A percentile compares a stretch with the other conserved stretches of the same genome.
Evolutionary conservation across 2,329 filamentous ascomycete species (phyloP).

Genomic region (Fusarium kyushuense): DNA sequence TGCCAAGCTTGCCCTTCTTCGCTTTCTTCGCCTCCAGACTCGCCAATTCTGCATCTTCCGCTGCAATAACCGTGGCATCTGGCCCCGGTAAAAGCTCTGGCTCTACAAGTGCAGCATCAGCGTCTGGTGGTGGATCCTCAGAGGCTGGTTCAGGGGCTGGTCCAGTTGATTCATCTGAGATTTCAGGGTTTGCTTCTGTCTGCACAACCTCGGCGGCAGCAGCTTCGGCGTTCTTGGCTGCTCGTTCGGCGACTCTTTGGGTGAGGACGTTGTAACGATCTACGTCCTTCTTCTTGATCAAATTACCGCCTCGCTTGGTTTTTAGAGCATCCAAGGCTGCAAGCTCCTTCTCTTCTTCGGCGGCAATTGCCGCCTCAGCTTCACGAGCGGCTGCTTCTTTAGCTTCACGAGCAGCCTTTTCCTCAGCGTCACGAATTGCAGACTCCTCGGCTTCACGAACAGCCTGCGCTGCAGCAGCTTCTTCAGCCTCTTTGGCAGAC

Average conservation of each 20-base stretch:
- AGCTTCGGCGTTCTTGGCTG: constrained; percentile 47
- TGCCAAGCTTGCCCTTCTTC: constrained; percentile 41
- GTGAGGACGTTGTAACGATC: constrained; percentile 40
- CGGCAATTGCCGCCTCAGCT: constrained; percentile 48
- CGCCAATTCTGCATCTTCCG: constrained; percentile 40
- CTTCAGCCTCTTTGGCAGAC: constrained; percentile 38
- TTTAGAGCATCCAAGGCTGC: constrained; percentile 40
- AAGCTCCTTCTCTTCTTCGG: constrained; percentile 46
- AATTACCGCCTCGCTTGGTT: constrained; percentile 41
- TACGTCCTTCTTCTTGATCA: constrained; percentile 41
- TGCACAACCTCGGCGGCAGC: constrained; percentile 21
- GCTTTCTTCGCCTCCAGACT: constrained; percentile 40
- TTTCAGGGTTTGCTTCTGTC: constrained; percentile 28
- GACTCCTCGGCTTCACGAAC: constrained; percentile 46
- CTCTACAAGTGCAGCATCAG: constrained; percentile 18
- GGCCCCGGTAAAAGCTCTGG: constrained; percentile 26
- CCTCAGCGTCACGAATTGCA: constrained; percentile 37
- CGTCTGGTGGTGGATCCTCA: constrained; percentile 12
- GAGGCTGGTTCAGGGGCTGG: constrained; percentile 29
- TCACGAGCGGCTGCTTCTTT: constrained; percentile 40
- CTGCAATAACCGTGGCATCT: constrained; percentile 32
- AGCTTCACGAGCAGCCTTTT: constrained; percentile 28
- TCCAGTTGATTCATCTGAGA: constrained; percentile 29
- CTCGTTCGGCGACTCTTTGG: constrained; percentile 38
- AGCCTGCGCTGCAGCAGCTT: constrained; percentile 31